Conservation (phyloP, 2,329 filamentous ascomycete genomes). For the Diplocarpon rosae region DNA sequence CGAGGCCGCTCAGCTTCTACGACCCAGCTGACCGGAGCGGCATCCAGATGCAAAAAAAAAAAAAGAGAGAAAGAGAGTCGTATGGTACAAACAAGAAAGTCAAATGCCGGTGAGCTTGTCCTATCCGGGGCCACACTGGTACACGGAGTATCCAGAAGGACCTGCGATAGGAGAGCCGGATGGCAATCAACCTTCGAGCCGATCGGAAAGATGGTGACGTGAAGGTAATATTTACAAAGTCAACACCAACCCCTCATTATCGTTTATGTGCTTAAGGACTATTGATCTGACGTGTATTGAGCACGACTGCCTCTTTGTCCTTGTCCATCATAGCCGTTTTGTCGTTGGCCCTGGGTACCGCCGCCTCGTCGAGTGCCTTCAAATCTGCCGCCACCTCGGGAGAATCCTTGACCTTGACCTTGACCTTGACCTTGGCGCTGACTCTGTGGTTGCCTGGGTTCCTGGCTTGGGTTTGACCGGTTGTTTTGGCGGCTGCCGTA, state of each 20-base stretch:
- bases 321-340: slow-evolving; percentile 24
- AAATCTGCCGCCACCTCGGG: slow-evolving; percentile 21
- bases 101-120: slow-evolving; percentile 12
- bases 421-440: slow-evolving; percentile 23
- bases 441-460: slow-evolving; percentile 19
- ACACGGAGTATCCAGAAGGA: slow-evolving; percentile 9
- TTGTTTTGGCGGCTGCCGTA: slow-evolving; percentile 23
- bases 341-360: slow-evolving; percentile 21
- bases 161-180: slow-evolving; percentile 15
- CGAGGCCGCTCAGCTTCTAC: slow-evolving; percentile 26
- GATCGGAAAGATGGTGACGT: slow-evolving; percentile 21
- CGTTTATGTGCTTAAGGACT: slow-evolving; percentile 10
- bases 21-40: slow-evolving; percentile 22
- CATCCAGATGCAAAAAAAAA: slow-evolving; percentile 14
- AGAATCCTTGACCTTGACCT: slow-evolving; percentile 22
- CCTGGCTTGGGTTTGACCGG: slow-evolving; percentile 16
- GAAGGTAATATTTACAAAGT: slow-evolving; percentile 28
- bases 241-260: slow-evolving; percentile 13
- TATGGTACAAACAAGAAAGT: slow-evolving; percentile 27
- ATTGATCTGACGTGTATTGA: slow-evolving; percentile 23
- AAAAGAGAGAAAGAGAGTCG: slow-evolving; percentile 23
- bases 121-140: slow-evolving; percentile 12
- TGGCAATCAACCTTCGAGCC: slow-evolving; percentile 18
- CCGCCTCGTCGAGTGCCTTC: slow-evolving; percentile 22
- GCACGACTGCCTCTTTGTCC: slow-evolving; percentile 26